Conservation (phyloP, 2,329 filamentous ascomycete species). For the Aureobasidium sp. region DNA sequence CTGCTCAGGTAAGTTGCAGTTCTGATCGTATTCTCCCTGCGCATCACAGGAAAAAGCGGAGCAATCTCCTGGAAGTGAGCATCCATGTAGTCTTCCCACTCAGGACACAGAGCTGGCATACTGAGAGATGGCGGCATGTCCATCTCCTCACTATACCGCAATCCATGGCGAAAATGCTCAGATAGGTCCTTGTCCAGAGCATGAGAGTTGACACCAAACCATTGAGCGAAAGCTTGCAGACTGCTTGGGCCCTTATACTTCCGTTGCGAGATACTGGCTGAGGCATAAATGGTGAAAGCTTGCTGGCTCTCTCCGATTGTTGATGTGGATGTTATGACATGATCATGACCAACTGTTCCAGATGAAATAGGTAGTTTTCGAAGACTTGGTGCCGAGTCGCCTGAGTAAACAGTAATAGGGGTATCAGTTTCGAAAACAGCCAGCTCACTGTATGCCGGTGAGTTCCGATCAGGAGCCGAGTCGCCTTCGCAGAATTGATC, state of each 20-base stretch:
- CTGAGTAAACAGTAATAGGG: too few relatives aligned
- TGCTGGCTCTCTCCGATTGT: background rate
- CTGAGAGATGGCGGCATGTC: background rate
- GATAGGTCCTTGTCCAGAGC: background rate
- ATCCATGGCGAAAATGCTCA: background rate
- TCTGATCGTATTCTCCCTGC: background rate
- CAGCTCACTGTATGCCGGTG: too few relatives aligned
- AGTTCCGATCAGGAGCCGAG: too few relatives aligned
- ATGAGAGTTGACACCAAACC: slow-evolving; percentile 11
- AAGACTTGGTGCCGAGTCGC: too few relatives aligned
- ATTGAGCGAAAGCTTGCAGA: slow-evolving; percentile 13
- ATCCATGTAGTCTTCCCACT: background rate
- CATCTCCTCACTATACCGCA: background rate
- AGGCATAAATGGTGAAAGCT: background rate
- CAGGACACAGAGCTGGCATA: background rate
- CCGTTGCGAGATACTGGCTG: background rate
- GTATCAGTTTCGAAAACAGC: too few relatives aligned
- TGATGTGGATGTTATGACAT: too few relatives aligned
- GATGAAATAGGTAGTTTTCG: too few relatives aligned
- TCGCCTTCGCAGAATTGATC: too few relatives aligned
- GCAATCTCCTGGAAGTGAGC: background rate
- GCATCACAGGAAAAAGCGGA: background rate
- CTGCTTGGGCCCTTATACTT: slow-evolving; percentile 15
- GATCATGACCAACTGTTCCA: too few relatives aligned
- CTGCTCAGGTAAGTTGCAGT: background rate